Evolutionary conservation across 108 stramenopile genomes (phyloP), one percentile per base, ranked within the genome.

Genomic region (Aureococcus anophagefferens): DNA sequence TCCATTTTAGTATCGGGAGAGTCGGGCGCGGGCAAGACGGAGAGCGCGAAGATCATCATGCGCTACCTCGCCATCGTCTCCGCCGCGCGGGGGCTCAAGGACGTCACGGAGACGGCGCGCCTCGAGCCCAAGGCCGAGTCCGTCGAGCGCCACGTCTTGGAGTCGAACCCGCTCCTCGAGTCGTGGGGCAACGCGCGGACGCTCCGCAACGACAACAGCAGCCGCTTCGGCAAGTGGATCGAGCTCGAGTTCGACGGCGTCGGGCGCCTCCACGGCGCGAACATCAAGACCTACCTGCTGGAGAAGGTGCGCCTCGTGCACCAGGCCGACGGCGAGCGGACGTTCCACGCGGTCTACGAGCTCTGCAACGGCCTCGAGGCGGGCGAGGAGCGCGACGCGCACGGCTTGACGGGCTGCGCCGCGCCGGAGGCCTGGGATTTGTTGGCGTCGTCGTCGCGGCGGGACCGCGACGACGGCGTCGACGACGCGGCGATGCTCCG

Each of bases 21-120:
- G 72, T 78, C 76, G 68, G 91, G 91, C 28, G 89, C 91, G n/a
- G 91, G 91, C 68, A 92, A 92, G 76, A 90, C 91, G 15, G 89
- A 87, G 4, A 90, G 89, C 30, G 87, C 88, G 13, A 94, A 92
- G 67, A 85, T 88, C 75, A 81, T 90, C 51, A 81, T 94, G 85
- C 40, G 63, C 35, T 74, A 74, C 74, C 65, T 72, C 30, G 89
- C 90, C 17, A 82, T 83, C n/a, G 74, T 89, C 15, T 14, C 18
- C n/a, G 17, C 46, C 40, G 30, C n/a, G 28, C 68, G 31, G n/a
- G n/a, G n/a, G n/a, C n/a, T n/a, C n/a, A n/a, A n/a, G n/a, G n/a
- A n/a, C n/a, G n/a, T n/a, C n/a, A n/a, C n/a, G n/a, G n/a, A n/a
- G n/a, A n/a, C n/a, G n/a, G n/a, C n/a, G 18, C 46, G 18, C 46